Conservation (phyloP, 805 yeast species). For the Saccharomycopsis olivae region DNA sequence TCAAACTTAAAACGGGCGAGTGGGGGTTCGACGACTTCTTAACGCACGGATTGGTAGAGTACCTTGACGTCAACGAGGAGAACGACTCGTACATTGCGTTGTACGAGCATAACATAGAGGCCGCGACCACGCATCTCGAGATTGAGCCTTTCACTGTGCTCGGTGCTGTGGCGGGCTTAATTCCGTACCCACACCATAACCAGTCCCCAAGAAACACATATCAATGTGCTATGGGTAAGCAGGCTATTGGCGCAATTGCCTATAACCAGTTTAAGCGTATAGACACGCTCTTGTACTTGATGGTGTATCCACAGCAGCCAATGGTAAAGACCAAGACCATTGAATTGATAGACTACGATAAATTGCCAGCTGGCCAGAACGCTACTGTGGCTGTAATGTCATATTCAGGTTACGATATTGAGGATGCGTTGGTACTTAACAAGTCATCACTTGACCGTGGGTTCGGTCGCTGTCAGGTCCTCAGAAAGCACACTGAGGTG, state of each 20-base stretch:
- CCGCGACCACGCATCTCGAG: slow-evolving; percentile 75
- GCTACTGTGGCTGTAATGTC: slow-evolving; percentile 99
- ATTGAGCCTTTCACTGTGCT: slow-evolving; percentile 89
- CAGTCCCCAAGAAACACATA: slow-evolving; percentile 89
- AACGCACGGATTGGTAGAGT: slow-evolving; percentile 79
- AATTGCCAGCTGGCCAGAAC: slow-evolving; percentile 96
- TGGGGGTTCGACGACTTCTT: slow-evolving; percentile 90
- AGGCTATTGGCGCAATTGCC: slow-evolving; percentile 99
- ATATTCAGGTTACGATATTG: slow-evolving; percentile 97
- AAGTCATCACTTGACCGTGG: slow-evolving; percentile 93
- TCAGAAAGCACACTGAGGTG: slow-evolving; percentile 82
- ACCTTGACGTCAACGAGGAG: slow-evolving; percentile 94
- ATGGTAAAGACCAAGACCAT: slow-evolving; percentile 98
- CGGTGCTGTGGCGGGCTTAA: slow-evolving; percentile 88
- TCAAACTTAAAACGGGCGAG: slow-evolving; percentile 49
- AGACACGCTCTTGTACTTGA: slow-evolving; percentile 82
- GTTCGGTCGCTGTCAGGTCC: slow-evolving; percentile 93
- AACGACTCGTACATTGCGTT: slow-evolving; percentile 89
- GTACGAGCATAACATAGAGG: slow-evolving; percentile 52
- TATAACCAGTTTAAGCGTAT: slow-evolving; percentile 94
- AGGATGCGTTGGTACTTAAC: slow-evolving; percentile 93
- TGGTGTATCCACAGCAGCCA: slow-evolving; percentile 99
- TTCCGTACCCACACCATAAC: slow-evolving; percentile 88
- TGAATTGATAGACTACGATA: slow-evolving; percentile 90
- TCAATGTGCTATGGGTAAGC: slow-evolving; percentile 97